A percentile compares a stretch with the other conserved stretches of the same genome.
Conservation (phyloP, 371 early-diverging fungal genomes). For the Fennellomyces sp. region DNA sequence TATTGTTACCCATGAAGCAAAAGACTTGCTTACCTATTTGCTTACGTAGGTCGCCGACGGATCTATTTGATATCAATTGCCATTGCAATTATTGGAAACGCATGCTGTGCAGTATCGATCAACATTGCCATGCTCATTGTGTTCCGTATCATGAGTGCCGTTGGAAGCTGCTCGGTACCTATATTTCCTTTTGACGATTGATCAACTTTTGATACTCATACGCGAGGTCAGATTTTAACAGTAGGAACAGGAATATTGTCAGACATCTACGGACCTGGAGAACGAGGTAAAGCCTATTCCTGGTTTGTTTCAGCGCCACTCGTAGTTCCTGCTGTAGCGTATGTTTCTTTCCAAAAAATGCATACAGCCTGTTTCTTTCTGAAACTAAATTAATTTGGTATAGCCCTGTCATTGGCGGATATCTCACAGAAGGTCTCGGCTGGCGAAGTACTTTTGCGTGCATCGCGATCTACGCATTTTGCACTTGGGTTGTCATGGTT, state of each 20-base stretch:
- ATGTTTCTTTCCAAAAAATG: not conserved
- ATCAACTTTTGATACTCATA: not conserved
- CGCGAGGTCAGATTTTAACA: constrained; percentile 26
- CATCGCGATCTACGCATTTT: constrained; percentile 24
- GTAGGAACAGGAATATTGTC: constrained; percentile 50
- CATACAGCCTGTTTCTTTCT: not conserved
- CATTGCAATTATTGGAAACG: constrained; percentile 28
- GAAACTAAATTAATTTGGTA: not conserved
- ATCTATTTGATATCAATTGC: constrained; percentile 42
- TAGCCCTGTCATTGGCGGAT: constrained; percentile 51
- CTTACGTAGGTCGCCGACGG: constrained; percentile 38
- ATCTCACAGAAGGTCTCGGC: constrained; percentile 44
- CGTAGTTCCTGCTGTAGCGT: constrained; percentile 42
- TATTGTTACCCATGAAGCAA: no score
- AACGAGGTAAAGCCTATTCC: constrained; percentile 45
- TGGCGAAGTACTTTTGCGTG: constrained; percentile 50
- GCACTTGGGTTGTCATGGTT: constrained; percentile 34
- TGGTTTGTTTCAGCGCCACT: constrained; percentile 38
- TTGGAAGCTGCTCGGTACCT: constrained; percentile 38
- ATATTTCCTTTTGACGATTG: no score
- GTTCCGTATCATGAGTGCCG: constrained; percentile 39
- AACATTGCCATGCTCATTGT: constrained; percentile 43
- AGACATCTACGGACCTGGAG: constrained; percentile 40
- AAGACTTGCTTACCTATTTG: no score
- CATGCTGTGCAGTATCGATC: constrained; percentile 42